Conservation (phyloP, 1,284 basidiomycete genomes). For the Gymnopus androsaceus region DNA sequence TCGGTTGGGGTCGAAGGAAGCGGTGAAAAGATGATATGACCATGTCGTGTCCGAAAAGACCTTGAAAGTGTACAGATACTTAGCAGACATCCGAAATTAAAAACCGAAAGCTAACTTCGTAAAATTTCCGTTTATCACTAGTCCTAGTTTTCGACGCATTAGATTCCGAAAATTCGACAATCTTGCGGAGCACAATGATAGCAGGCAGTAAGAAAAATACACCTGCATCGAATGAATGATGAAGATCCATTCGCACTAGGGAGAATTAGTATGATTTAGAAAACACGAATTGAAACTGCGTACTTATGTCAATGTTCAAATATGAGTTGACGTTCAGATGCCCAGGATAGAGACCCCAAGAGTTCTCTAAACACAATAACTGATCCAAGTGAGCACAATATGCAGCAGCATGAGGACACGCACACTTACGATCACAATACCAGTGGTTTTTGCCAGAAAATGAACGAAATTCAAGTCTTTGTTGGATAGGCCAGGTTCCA, state of each 20-base stretch:
- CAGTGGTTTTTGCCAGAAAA: constrained; percentile 12
- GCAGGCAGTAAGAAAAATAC: constrained; percentile 11
- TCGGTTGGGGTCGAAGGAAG: constrained; percentile 10
- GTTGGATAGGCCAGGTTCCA: constrained; percentile 1
- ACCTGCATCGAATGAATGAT: constrained; percentile 15
- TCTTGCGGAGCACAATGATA: neutral
- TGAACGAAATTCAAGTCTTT: constrained; percentile 14
- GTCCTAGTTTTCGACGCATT: constrained; percentile 9
- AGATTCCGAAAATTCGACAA: constrained; percentile 3
- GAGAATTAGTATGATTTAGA: neutral
- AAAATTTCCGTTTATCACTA: constrained; percentile 13
- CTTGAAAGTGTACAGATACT: neutral
- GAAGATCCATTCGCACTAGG: constrained; percentile 12
- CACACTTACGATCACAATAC: neutral
- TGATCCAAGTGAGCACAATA: neutral
- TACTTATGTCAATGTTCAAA: constrained; percentile 13
- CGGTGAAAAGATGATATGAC: constrained; percentile 9
- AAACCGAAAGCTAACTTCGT: constrained; percentile 9
- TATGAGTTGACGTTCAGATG: constrained; percentile 8
- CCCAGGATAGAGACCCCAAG: constrained; percentile 13
- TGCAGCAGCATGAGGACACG: no score
- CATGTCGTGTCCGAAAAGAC: constrained; percentile 3
- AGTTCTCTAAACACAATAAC: constrained; percentile 8
- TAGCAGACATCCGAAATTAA: neutral
- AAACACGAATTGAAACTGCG: neutral